Conservation (phyloP, 139 green algal species). For the Edaphochlamys debaryana region DNA sequence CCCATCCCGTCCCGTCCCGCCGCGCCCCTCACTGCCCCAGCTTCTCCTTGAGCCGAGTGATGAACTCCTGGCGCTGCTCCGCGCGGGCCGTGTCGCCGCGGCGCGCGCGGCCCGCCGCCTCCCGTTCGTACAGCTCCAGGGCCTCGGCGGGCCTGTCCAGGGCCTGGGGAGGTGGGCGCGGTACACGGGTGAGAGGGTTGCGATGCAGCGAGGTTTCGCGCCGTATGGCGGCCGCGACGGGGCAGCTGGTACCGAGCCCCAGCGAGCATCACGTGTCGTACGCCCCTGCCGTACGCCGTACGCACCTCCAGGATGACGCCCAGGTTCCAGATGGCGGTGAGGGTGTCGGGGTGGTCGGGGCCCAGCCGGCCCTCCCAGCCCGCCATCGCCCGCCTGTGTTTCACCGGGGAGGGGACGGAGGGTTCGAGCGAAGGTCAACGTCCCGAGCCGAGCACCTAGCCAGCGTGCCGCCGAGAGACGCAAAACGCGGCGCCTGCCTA, state of each 20-base stretch:
- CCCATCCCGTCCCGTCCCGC: no score
- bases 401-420: neutral
- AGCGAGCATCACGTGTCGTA: no score
- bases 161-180: neutral
- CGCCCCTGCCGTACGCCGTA: no score
- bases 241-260: no score
- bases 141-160: neutral
- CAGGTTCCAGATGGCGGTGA: conserved; percentile 5
- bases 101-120: neutral
- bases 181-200: no score
- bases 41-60: neutral
- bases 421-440: neutral
- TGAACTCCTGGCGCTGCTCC: neutral
- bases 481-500: neutral
- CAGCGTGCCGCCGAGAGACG: neutral
- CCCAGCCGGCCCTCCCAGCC: neutral
- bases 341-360: conserved; percentile 16
- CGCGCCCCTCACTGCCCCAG: neutral
- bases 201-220: no score
- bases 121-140: neutral
- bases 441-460: neutral
- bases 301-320: conserved; percentile 15
- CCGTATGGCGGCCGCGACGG: no score
- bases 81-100: conserved; percentile 2
- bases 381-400: conserved; percentile 8